Conservation (phyloP, 768 basidiomycete species). For the Tricholoma sp. region DNA sequence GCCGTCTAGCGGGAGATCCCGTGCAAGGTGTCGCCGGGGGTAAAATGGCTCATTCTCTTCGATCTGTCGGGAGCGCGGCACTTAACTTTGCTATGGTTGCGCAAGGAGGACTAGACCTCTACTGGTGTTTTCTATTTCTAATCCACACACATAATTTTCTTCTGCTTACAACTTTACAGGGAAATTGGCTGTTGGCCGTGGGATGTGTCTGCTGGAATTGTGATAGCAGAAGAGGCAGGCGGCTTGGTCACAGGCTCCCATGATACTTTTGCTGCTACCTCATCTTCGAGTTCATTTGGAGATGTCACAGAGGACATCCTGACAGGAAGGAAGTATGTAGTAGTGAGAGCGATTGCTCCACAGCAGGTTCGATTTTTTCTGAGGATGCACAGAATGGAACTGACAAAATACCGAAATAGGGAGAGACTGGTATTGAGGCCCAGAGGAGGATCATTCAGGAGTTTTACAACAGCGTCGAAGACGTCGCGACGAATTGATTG, state of each 20-base stretch:
- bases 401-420: conserved; percentile 20
- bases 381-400: neutral
- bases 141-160: neutral
- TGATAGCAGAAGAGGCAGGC: conserved; percentile 90
- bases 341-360: conserved; percentile 66
- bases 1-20: conserved; percentile 70
- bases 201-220: conserved; percentile 90
- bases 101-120: conserved; percentile 82
- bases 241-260: conserved; percentile 72
- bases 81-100: conserved; percentile 83
- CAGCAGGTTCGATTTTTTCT: conserved; percentile 35
- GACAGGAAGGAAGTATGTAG: conserved; percentile 75
- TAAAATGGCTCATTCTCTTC: conserved; percentile 79
- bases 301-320: conserved; percentile 67
- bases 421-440: conserved; percentile 61
- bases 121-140: conserved; percentile 54
- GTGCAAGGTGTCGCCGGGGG: conserved; percentile 60
- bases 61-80: conserved; percentile 82
- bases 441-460: conserved; percentile 81
- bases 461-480: conserved; percentile 80
- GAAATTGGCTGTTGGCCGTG: conserved; percentile 82
- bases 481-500: conserved; percentile 51
- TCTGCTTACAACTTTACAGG: conserved; percentile 31
- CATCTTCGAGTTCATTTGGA: conserved; percentile 38
- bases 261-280: conserved; percentile 34